Base-by-base conservation (phyloP, 208 protist genomes). In the Leishmania martiniquensis region DNA sequence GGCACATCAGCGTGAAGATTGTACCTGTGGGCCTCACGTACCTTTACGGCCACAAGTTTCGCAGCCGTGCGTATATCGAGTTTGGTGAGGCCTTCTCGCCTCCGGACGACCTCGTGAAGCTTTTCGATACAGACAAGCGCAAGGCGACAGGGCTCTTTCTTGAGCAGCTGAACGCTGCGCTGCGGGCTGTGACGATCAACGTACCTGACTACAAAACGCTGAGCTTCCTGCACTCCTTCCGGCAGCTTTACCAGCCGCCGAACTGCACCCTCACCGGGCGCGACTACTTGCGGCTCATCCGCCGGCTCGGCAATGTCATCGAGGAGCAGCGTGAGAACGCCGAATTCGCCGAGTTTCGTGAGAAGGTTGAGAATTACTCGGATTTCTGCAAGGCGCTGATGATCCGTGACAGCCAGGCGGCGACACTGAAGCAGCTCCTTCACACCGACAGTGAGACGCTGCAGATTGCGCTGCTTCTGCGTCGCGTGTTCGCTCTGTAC, bases 11-110 rank as follows among this genome's bases (percentile, higher is more conserved):
- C 37, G 89, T 97, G 2, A 91, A 89, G 73, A 89, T 99, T 29
- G 94, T 99, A 3, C 97, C 97, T 7, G 93, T 94, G 32, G 95
- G 96, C 10, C 86, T 99, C 7, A 97, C 93, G 37, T 99, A 98
- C 81, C 95, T 97, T 78, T 95, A 97, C 73, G 96, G 96, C 9
- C 92, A 97, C 85, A 96, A 96, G 75, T 98, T 98, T 82, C 89
- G 97, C 66, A 98, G 89, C 59, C 89, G 93, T 37, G 93, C 93
- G 6, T 92, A 97, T 79, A 82, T 98, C 39, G 92, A 97, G 87
- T 96, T 97, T 80, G 95, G 93, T 39, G 85, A 95, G 75, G 89
- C 93, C 25, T 90, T 97, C 76, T 91, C 88, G 20, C 91, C 92
- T 5, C 88, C 93, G 10, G 77, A 82, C 32, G 90, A 96, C 10